phyloP scores from a whole-genome alignment of 495 filamentous ascomycete species.

The Trichoderma orchidacearum region DNA sequence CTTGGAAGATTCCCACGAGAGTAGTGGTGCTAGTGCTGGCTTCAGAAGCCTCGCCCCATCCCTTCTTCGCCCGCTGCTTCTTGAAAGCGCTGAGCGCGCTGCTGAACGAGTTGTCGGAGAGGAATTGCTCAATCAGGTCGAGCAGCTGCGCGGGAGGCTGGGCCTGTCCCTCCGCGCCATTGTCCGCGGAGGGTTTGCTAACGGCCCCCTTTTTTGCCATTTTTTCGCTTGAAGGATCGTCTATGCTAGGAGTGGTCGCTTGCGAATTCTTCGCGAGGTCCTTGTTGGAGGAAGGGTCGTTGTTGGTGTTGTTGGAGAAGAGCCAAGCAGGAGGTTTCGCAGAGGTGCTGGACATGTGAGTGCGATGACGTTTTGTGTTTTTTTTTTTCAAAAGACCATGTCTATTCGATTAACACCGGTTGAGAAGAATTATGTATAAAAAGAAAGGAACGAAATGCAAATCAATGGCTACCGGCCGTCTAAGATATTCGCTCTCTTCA shows the following conservation, averaged over 20 bases:
- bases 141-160: conserved; percentile 43
- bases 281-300: conserved; percentile 4
- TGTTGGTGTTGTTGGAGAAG: conserved; percentile 25
- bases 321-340: conserved; percentile 25
- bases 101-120: conserved; percentile 42
- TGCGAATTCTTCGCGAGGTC: neutral
- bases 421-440: too few relatives aligned
- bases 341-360: conserved; percentile 15
- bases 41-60: conserved; percentile 21
- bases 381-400: neutral
- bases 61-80: conserved; percentile 39
- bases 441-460: neutral
- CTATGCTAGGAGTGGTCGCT: neutral
- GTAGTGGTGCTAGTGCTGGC: conserved; percentile 16
- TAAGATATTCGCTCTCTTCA: neutral
- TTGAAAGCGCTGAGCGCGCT: conserved; percentile 43
- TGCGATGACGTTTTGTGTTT: too few relatives aligned
- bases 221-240: conserved; percentile 6
- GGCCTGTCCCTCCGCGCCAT: conserved; percentile 9
- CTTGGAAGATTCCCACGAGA: conserved; percentile 26
- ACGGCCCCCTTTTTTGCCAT: conserved; percentile 14
- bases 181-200: conserved; percentile 9
- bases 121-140: conserved; percentile 51
- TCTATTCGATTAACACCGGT: neutral
- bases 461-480: neutral